Conservation (phyloP, 2,329 filamentous ascomycete species). For the Blastomyces emzantsi region DNA sequence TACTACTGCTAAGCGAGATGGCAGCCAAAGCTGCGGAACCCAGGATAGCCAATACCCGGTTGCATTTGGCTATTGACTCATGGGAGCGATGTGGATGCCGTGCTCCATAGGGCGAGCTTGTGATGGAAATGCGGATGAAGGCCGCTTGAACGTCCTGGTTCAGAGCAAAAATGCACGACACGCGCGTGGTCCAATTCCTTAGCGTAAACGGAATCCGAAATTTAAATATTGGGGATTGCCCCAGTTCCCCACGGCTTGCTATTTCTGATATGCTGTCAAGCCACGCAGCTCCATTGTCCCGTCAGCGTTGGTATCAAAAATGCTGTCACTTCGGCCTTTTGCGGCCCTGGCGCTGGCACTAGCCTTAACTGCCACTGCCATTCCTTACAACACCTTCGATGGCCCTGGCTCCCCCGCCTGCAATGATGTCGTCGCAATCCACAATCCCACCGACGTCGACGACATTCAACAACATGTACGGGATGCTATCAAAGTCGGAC, state of each 20-base stretch:
- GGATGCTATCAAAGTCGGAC: slow-evolving; percentile 31
- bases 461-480: slow-evolving; percentile 39
- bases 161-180: background rate
- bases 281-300: background rate
- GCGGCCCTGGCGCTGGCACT: slow-evolving; percentile 5
- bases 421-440: slow-evolving; percentile 38
- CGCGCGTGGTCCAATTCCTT: background rate
- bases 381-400: slow-evolving; percentile 44
- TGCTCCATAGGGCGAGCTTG: background rate
- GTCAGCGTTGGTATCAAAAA: background rate
- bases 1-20: background rate
- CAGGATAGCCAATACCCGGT: background rate
- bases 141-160: background rate
- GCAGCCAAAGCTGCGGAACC: background rate
- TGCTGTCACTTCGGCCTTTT: background rate
- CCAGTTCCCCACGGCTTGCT: background rate
- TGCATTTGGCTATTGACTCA: background rate
- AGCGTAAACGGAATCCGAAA: background rate
- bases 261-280: background rate
- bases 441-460: slow-evolving; percentile 39
- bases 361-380: background rate
- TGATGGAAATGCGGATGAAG: background rate
- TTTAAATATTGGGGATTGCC: background rate
- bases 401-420: slow-evolving; percentile 43
- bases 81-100: background rate